Evolutionary conservation across 2,329 filamentous ascomycete genomes (phyloP), one percentile per base, ranked within the genome.

Genomic region (Atkinsonella texensis): DNA sequence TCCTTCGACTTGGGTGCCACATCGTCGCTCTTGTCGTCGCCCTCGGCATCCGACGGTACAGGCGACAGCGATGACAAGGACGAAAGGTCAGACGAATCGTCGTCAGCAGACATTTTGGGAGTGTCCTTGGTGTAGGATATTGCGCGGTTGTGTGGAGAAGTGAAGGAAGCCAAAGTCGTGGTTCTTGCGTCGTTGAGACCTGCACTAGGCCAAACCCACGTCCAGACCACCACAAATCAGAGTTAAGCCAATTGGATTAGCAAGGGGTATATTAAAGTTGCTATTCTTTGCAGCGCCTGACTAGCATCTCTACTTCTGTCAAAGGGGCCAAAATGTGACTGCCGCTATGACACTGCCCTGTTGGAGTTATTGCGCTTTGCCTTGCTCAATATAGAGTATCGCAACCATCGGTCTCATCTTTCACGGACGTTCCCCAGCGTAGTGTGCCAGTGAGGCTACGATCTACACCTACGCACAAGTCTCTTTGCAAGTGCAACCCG

Each of bases 71-170:
- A 76, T 18, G 75, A 77, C 49, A 77, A 61, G 35, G 78, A 81
- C 45, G 81, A 83, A 52, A 84, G 73, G 52, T 83, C 80, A 43
- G 80, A 84, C 52, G 77, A 81, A 56, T 82, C 79, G 63, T 81
- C 77, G 59, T 78, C 78, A 53, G 77, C 70, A 54, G 79, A 69
- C 77, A 81, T 81, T 64, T 64, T 73, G 60, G 57, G 51, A 52
- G 50, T 58, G 49, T 42, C 46, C 32, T 35, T 51, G 49, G 52
- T 54, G 54, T 59, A 57, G 58, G 56, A 52, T 53, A 57, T 57
- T 55, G 53, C 55, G 56, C 57, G 56, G 58, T 60, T 60, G 55
- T 57, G 56, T 61, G 58, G 59, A 58, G 56, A 59, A 58, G 59
- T 42, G 47, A 54, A 59, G 58, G 59, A 59, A 59, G 62, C 53